Evolutionary conservation across 2,329 filamentous ascomycete genomes (phyloP).

Genomic region (Alternaria sp.): DNA sequence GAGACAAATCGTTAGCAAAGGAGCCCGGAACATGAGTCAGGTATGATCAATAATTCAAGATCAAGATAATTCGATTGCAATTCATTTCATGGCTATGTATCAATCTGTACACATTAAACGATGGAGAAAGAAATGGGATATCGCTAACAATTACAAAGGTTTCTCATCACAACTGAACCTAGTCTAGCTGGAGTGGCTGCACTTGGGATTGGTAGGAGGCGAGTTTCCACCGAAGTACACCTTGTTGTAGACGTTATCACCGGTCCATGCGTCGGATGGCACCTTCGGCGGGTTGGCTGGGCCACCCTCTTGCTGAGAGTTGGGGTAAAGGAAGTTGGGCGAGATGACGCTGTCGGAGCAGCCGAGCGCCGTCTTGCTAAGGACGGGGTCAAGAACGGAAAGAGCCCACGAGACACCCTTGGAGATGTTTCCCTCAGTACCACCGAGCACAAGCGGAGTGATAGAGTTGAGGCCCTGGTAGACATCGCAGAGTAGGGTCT

Average conservation of each 20-base stretch:
- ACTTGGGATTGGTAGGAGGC: slow-evolving; percentile 35
- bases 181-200: slow-evolving; percentile 8
- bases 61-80: not conserved
- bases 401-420: slow-evolving; percentile 42
- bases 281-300: slow-evolving; percentile 39
- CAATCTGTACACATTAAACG: not conserved
- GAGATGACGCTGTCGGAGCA: slow-evolving; percentile 41
- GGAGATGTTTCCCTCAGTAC: slow-evolving; percentile 30
- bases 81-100: not conserved
- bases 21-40: too few species aligned
- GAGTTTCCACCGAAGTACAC: slow-evolving; percentile 38
- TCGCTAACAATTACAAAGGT: not conserved
- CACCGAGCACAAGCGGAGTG: slow-evolving; percentile 44
- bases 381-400: slow-evolving; percentile 40
- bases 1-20: too few species aligned
- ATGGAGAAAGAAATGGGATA: not conserved
- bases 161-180: not conserved
- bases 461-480: slow-evolving; percentile 50
- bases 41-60: not conserved
- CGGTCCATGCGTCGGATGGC: slow-evolving; percentile 35
- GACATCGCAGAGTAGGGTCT: slow-evolving; percentile 47
- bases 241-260: slow-evolving; percentile 51
- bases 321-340: slow-evolving; percentile 44
- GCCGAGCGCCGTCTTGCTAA: slow-evolving; percentile 45
- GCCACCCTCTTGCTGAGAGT: slow-evolving; percentile 39